Evolutionary conservation across 148 eudicot species (phyloP).

Genomic region (Rhododendron ovatum): DNA sequence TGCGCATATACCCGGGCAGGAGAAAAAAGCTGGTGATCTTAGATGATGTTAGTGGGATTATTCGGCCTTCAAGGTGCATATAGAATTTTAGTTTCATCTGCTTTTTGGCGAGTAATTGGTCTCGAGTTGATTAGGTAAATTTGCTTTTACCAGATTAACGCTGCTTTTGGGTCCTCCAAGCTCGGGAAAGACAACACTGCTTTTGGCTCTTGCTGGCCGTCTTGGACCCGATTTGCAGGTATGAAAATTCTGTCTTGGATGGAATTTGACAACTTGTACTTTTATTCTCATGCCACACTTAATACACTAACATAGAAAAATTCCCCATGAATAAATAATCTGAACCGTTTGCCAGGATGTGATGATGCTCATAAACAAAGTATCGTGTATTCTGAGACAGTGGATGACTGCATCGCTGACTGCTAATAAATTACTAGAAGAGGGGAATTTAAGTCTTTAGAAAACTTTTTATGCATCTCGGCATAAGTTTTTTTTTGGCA

Average conservation of each 20-base stretch:
- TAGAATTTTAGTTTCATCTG: neutral
- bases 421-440: neutral
- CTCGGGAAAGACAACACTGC: constrained; percentile 85
- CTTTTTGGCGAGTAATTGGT: neutral
- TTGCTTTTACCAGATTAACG: constrained; percentile 51
- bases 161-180: constrained; percentile 96
- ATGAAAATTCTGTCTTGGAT: constrained; percentile 17
- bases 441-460: neutral
- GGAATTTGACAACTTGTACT: neutral
- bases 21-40: constrained; percentile 73
- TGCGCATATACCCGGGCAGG: constrained; percentile 52
- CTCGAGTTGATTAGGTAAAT: constrained; percentile 2
- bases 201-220: constrained; percentile 92
- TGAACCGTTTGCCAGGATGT: neutral
- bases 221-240: constrained; percentile 80
- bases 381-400: neutral
- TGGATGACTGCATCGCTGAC: neutral
- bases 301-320: neutral
- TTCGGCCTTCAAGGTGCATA: constrained; percentile 83
- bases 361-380: neutral
- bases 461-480: neutral
- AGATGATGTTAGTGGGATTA: constrained; percentile 77
- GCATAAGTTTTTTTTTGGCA: neutral
- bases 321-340: neutral
- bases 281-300: neutral